Percentiles rank a stretch among this genome's conserved stretches.
Conservation (phyloP, 2,329 filamentous ascomycete genomes). For the Coniochaeta sp. region DNA sequence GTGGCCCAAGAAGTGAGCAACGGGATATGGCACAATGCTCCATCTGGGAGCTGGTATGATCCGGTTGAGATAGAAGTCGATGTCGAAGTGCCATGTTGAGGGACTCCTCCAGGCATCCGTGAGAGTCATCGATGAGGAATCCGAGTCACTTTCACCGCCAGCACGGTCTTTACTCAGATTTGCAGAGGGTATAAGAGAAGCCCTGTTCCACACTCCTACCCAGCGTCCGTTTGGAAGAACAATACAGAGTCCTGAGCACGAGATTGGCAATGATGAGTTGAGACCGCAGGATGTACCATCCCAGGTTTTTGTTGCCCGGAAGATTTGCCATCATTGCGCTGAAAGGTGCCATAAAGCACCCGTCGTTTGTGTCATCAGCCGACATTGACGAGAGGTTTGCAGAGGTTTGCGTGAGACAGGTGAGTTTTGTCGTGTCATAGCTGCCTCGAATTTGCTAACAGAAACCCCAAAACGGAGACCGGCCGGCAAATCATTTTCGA, state of each 20-base stretch:
- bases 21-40: slow-evolving; percentile 51
- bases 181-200: neutral
- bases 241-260: neutral
- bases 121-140: neutral
- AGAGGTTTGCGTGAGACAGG: slow-evolving; percentile 1
- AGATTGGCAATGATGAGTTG: neutral
- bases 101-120: neutral
- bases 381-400: slow-evolving; percentile 5
- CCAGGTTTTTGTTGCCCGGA: neutral
- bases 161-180: neutral
- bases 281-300: neutral
- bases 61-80: slow-evolving; percentile 70
- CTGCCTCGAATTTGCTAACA: slow-evolving; percentile 18
- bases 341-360: neutral
- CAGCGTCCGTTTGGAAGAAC: neutral
- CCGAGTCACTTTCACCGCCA: neutral
- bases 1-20: slow-evolving; percentile 64
- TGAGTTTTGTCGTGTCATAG: slow-evolving; percentile 4
- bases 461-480: slow-evolving; percentile 10
- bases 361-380: neutral
- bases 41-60: slow-evolving; percentile 60
- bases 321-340: neutral
- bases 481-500: neutral
- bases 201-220: neutral
- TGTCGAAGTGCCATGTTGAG: slow-evolving; percentile 53